Evolutionary conservation across 139 green algal genomes (phyloP), one percentile per base, ranked within the genome.

Genomic region (Ettlia oleoabundans): DNA sequence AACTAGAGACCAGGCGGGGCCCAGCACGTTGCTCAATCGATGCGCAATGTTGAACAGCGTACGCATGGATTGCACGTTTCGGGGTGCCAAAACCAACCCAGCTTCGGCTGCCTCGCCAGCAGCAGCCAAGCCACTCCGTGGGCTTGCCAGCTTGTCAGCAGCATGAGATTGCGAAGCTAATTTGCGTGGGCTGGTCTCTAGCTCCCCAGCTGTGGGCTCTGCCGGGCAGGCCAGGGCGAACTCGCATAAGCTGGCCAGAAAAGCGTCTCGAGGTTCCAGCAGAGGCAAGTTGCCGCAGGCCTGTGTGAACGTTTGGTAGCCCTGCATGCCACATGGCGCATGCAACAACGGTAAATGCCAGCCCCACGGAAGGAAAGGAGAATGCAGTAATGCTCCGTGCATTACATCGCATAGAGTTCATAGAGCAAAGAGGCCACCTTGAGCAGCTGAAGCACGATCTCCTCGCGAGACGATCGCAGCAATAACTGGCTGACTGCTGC

Each of bases 11-110:
- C 93, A 96, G 1, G 88, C 87, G 3, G 87, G 66, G 4, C 92
- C 92, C 51, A 96, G 86, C 38, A 89, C 76, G 40, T 84, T 85
- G 53, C 75, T 73, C 61, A 97, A 86, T 33, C 88, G 84, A 80
- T 96, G 89, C 9, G 92, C 91, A 30, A 95, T 84, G 66, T 95
- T 95, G 88, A 98, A 97, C 63, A 98, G 84, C 4, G 94, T 94
- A 30, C 90, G 89, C 85, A 98, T 88, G 4, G 85, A 83, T 58
- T 96, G 91, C 30, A 98, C 86, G 53, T 98, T 98, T 68, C 95
- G 94, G 15, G 91, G 70, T 1, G 81, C 92, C 42, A 98, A 87
- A 5, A 92, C 82, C 40, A 86, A 37, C 2, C 68, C 79, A 1
- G 53, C 32, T 9, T 85, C 81, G 2, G 40, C 58, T 2, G 51